Evolutionary conservation across 208 protist species (phyloP), one percentile per base, ranked within the genome.

Genomic region (Leishmania guyanensis): DNA sequence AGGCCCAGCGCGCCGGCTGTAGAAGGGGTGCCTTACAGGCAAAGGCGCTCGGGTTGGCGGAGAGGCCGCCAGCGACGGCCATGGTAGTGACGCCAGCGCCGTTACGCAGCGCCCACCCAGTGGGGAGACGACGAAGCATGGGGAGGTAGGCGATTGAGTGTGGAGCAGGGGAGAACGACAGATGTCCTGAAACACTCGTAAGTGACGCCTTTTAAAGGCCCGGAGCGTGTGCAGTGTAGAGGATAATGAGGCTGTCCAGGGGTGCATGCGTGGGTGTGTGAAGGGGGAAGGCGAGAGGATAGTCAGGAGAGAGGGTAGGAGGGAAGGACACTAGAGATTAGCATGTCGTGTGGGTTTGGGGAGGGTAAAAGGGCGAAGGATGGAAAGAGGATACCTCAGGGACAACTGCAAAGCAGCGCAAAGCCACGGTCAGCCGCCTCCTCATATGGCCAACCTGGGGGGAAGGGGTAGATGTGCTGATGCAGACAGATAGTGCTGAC

Each of bases 51-150:
- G 75, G 36, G 20, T 33, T 46, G 39, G 82, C 76, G n/a, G 68
- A 73, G 69, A 73, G 69, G 22, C 69, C 69, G 26, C 43, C 69
- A 50, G 22, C 5, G 64, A 75, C 70, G 48, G 70, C 48, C 43
- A 68, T 73, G 77, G 80, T 36, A 36, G 75, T 62, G 17, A 66
- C 26, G 39, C 46, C 26, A 22, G 60, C 26, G 69, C 46, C 48
- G 33, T 26, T 72, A 33, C 76, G 75, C n/a, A 65, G 48, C 14
- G 70, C 81, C 9, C 56, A 77, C 26, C 65, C 26, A 39, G 39
- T 78, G 48, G 79, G 56, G 26, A 83, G 75, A 50, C 83, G 82
- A 73, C 87, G 87, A 60, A 93, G 74, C 90, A 93, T 92, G 43
- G 43, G 20, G 16, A 51, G 1, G 8, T 16, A 76, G 51, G 16